Conservation (phyloP, 768 basidiomycete genomes). For the Leccinellum luteum region DNA sequence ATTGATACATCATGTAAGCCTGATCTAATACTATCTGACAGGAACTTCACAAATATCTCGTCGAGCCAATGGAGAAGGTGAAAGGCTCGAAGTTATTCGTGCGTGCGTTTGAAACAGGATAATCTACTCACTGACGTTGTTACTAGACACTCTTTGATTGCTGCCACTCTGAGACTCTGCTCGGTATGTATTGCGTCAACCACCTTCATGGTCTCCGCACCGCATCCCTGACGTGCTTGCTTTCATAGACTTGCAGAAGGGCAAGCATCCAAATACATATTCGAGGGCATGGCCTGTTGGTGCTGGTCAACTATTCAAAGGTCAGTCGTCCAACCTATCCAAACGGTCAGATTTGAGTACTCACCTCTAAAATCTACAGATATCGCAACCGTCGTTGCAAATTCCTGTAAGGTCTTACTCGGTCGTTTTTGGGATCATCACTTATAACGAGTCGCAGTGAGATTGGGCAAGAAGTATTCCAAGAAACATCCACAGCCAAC, state of each 20-base stretch:
- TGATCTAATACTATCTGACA: slow-evolving; percentile 1
- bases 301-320: slow-evolving; percentile 15
- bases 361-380: slow-evolving; percentile 6
- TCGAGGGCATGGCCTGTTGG: slow-evolving; percentile 14
- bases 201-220: not conserved
- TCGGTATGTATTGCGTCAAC: slow-evolving; percentile 16
- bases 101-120: not conserved
- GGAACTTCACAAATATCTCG: slow-evolving; percentile 19
- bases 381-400: not conserved
- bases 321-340: not conserved
- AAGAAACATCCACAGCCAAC: not conserved
- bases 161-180: slow-evolving; percentile 27
- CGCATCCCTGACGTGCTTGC: not conserved
- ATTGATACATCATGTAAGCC: too few relatives aligned
- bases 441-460: slow-evolving; percentile 9
- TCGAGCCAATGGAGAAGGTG: slow-evolving; percentile 16
- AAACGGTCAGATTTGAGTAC: not conserved
- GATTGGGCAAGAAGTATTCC: slow-evolving; percentile 1
- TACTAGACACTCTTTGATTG: slow-evolving; percentile 29
- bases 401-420: slow-evolving; percentile 9
- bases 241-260: slow-evolving; percentile 18
- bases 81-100: slow-evolving; percentile 24
- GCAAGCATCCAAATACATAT: slow-evolving; percentile 7
- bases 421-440: too few relatives aligned
- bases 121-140: not conserved